Base-by-base conservation (phyloP, 306 rosid species). In the Malus fusca region DNA sequence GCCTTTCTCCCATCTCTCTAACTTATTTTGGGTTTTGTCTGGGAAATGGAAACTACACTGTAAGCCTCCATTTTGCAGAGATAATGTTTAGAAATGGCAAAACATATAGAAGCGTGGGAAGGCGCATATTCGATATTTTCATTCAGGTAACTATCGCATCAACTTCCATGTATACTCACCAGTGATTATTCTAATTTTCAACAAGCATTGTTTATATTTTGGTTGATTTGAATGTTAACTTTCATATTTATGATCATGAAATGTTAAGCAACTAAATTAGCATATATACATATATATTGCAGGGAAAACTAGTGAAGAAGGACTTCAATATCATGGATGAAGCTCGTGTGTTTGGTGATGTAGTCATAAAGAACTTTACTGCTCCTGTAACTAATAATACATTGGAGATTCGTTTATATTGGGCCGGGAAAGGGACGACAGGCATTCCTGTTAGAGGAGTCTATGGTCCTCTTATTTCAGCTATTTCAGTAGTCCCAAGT, bases 1-100 rank as follows among this genome's bases (percentile, higher is more conserved):
- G 91, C 7, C 79, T 88, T 83, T 88, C 97, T 74, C 87, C 96
- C 7, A 75, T 46, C 66, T 87, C 91, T 73, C 75, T 90, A 44
- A 89, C 90, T 43, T 84, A 82, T 37, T 84, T 67, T 68, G 90
- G 75, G 4, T 79, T 26, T 56, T 84, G 90, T 74, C 43, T 87
- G 81, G 71, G 80, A 68, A 51, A 75, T 59, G 82, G 88, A 77
- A 17, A 10, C 31, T 87, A 87, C 83, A 80, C 83, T 8, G 78
- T 84, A 40, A 68, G 17, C 12, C 87, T 83, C 70, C 85, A 73
- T 66, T 86, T 86, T 75, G 87, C 87, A 8, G 89, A 86, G 78
- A 73, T 76, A 63, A 59, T 13, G 68, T 86, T 86, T 68, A 17
- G 46, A 25, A 12, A 59, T 46, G 77, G 30, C 40, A 52, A 11